Base-by-base conservation (phyloP, 2,329 filamentous ascomycete species). In the Xylaria multiplex region DNA sequence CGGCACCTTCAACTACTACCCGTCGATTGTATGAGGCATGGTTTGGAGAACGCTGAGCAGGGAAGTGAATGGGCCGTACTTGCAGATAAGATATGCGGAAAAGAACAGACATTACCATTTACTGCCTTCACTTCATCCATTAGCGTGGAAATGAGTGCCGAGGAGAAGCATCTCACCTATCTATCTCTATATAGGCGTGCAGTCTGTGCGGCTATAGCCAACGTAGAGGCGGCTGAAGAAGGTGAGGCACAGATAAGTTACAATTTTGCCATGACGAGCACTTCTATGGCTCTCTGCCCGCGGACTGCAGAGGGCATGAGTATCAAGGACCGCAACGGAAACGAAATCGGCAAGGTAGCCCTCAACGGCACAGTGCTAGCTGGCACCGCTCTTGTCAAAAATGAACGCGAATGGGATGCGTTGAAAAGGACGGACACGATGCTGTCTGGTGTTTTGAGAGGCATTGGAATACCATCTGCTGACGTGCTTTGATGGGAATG, bases 1-100 rank as follows among this genome's bases (percentile, higher is more conserved):
- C 79, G 91, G 3, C 91, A 93, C 72, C 77, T 93, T 30, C 91
- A 93, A 76, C 83, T 93, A n/a, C 77, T 93, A 3, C 89, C 90
- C 0, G 82, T 92, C 0, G 82, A 85, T 7, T 79, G 82, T 19
- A 92, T 93, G 89, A 82, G 79, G 42, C 82, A 84, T 13, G 87
- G 86, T 0, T 70, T 88, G 6, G 77, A 75, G 0, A 57, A 68
- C 11, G 66, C 72, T 4, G 66, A 67, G 2, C 66, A 67, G 2
- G 75, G 72, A 2, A 62, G 35, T 2, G 72, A 69, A n/a, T 90
- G 88, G 88, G 69, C 70, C 9, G 77, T 88, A 2, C 75, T 90
- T 16, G 83, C 81, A 0, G 81, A 85, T 40, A 68, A 64, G 14
- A 69, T 85, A 2, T 40, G 67, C 8, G 68, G 62, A 8, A 65